Conservation (phyloP, 176 grass and related monocot genomes). For the Chrysopogon serrulatus region DNA sequence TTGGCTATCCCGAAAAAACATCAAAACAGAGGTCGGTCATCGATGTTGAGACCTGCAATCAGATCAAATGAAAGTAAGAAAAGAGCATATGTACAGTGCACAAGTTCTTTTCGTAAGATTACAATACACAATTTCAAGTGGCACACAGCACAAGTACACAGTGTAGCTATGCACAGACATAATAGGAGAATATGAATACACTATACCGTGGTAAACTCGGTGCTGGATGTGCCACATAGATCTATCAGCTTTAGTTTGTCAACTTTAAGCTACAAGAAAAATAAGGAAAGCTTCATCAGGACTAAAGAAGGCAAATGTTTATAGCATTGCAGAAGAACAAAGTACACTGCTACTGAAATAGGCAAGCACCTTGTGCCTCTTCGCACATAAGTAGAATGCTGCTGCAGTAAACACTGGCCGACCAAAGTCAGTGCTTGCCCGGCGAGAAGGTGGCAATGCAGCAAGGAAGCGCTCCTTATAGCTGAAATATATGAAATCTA, state of each 20-base stretch:
- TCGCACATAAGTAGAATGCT: slow-evolving; percentile 92
- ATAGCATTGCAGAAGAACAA: not conserved
- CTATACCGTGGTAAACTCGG: slow-evolving; percentile 75
- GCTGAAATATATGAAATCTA: slow-evolving; percentile 17
- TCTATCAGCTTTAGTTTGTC: slow-evolving; percentile 92
- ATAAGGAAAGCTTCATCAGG: slow-evolving; percentile 29
- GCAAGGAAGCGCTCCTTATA: slow-evolving; percentile 91
- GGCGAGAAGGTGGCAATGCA: slow-evolving; percentile 69
- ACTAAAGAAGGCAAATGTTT: not conserved
- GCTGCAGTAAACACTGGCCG: slow-evolving; percentile 83
- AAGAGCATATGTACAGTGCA: not conserved
- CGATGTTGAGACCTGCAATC: slow-evolving; percentile 76
- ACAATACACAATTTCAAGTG: not conserved
- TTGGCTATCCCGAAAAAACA: slow-evolving; percentile 93
- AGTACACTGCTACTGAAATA: not conserved
- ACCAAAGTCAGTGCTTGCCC: slow-evolving; percentile 74
- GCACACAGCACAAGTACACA: not conserved
- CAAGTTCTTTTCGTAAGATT: too few relatives aligned
- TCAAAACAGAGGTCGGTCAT: slow-evolving; percentile 95
- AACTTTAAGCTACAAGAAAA: slow-evolving; percentile 72
- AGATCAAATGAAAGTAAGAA: slow-evolving; percentile 28
- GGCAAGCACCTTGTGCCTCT: slow-evolving; percentile 78
- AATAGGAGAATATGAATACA: not conserved
- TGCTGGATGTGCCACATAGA: slow-evolving; percentile 78
- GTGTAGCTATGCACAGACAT: not conserved